Evolutionary conservation across 768 basidiomycete genomes (phyloP), one percentile per base, ranked within the genome.

Genomic region (Psilocybe azurescens): DNA sequence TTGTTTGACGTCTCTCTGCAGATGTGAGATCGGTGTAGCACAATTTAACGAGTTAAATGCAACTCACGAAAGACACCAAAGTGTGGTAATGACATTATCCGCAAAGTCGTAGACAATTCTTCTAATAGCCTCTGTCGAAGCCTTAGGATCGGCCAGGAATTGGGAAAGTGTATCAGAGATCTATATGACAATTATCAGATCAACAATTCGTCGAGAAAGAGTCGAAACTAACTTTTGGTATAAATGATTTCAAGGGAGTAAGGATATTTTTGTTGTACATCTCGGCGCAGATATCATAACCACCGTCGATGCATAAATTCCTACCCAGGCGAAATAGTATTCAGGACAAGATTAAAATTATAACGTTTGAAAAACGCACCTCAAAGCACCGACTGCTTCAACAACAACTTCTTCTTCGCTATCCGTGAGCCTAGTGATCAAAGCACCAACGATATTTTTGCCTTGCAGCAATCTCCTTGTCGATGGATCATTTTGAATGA

Each of bases 231-330:
- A 93, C 94, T 80, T 94, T 95, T 6, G 91, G 89, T 16, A 95
- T 81, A 68, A 94, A 92, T 0, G 84, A 81, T 67, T 81, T 87
- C 60, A 95, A 74, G 2, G 93, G 92, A 5, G 88, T 83, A 53
- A 97, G 79, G 49, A 97, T 89, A 67, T 93, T 93, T 79, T 97
- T 97, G 75, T 98, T 97, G 78, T 90, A 96, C 93, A 98, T 96
- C 75, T 97, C 94, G 1, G 91, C 94, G 69, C 95, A 96, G 51
- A 97, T 91, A 65, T 97, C 95, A 71, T 93, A 92, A 55, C 96
- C 96, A 14, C 95, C 96, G 71, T 98, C 96, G 69, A 98, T 89
- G 69, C 94, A 95, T 13, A 98, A 76, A 77, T 97, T 98, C 64
- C 95, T 97, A 69, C 10, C 3, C 13, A 44, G 10, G n/a, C 3